These are phyloP conservation scores for Cardamine occulta DNA, from an alignment of 345 rosid species.

Conservation along the genomic window DNA sequence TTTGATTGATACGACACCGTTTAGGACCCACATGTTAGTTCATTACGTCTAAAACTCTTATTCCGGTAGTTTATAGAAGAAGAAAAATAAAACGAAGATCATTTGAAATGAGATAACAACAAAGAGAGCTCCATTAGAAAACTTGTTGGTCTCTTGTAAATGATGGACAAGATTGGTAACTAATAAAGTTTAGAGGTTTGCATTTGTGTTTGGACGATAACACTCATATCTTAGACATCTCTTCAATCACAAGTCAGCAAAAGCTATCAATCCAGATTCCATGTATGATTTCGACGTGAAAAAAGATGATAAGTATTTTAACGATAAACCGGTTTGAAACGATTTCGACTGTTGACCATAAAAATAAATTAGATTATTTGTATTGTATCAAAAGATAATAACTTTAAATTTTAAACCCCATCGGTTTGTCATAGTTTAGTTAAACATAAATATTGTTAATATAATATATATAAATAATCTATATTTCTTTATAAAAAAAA, in stretches of 20 bases:
- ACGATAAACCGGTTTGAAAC: constrained; percentile 14
- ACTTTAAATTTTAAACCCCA: neutral
- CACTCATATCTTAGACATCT: constrained; percentile 41
- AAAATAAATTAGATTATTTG: neutral
- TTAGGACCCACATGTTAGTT: constrained; percentile 33
- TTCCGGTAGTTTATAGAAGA: constrained; percentile 34
- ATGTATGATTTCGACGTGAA: constrained; percentile 33
- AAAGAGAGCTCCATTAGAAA: constrained; percentile 26
- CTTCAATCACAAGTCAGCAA: constrained; percentile 41
- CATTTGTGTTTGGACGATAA: constrained; percentile 41
- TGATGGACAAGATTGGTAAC: constrained; percentile 47
- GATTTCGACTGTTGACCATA: neutral
- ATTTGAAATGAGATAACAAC: constrained; percentile 34
- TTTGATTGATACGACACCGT: constrained; percentile 36
- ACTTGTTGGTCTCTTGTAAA: constrained; percentile 25
- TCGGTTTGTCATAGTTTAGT: neutral
- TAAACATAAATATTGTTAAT: neutral
- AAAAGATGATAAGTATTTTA: constrained; percentile 15
- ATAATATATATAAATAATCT: no score
- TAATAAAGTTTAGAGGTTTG: constrained; percentile 43
- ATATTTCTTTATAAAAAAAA: no score
- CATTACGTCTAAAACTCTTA: constrained; percentile 44
- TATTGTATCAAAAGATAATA: neutral
- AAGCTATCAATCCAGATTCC: constrained; percentile 37
- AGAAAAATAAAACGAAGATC: constrained; percentile 26